Evolutionary conservation across 2,329 filamentous ascomycete genomes (phyloP).

Genomic region (Metarhizium humberi): DNA sequence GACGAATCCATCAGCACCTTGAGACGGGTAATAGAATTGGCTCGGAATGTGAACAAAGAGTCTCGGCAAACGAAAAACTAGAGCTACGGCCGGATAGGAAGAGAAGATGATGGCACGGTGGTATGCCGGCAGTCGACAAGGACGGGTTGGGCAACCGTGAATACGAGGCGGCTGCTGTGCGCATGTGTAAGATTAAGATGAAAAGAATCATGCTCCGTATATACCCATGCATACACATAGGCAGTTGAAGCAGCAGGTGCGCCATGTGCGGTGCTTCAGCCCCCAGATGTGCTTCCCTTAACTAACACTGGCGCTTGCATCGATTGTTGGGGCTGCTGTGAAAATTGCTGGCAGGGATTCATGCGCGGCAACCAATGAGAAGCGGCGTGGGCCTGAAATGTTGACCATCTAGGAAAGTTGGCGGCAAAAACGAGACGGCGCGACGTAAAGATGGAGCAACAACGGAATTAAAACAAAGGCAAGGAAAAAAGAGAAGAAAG

Average conservation of each 20-base stretch:
- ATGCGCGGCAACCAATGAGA: background rate
- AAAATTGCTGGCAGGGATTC: background rate
- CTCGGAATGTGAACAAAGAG: constrained; percentile 1
- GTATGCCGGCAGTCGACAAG: background rate
- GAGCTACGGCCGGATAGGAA: background rate
- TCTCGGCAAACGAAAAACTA: background rate
- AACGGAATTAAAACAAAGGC: no score
- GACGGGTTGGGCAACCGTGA: background rate
- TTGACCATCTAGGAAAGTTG: background rate
- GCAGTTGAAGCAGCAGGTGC: background rate
- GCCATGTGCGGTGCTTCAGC: no score
- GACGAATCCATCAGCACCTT: constrained; percentile 17
- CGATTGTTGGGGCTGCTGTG: no score
- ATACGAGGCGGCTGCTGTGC: background rate
- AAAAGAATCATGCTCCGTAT: background rate
- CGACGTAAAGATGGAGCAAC: no score
- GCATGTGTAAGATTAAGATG: background rate
- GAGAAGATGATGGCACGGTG: background rate
- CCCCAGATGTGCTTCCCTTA: no score
- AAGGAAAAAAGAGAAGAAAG: no score
- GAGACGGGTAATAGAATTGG: constrained; percentile 15
- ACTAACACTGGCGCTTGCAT: no score
- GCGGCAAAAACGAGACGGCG: background rate
- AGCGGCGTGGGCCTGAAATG: background rate
- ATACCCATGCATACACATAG: background rate